These are phyloP conservation scores for Fusarium setosum DNA, from an alignment of 2,329 filamentous ascomycete species.

Conservation along the genomic window DNA sequence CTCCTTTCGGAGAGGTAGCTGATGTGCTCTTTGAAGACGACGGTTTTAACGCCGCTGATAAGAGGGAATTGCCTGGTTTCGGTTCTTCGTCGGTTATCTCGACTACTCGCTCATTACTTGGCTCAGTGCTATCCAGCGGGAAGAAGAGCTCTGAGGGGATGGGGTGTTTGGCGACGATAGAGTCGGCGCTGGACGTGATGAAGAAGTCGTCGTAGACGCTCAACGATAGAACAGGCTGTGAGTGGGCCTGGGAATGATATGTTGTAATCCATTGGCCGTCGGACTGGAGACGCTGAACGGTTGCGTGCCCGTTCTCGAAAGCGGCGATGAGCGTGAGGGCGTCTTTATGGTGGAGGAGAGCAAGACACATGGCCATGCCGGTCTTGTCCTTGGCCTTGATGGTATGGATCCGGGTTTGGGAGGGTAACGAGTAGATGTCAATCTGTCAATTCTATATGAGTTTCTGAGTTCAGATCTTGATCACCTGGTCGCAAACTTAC, in stretches of 20 bases:
- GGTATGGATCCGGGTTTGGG: slow-evolving; percentile 74
- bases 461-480: neutral
- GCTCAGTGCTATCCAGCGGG: slow-evolving; percentile 7
- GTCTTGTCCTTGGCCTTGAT: slow-evolving; percentile 62
- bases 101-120: slow-evolving; percentile 38
- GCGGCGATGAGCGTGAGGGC: slow-evolving; percentile 75
- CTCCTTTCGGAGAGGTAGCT: slow-evolving; percentile 26
- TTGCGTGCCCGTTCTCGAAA: slow-evolving; percentile 86
- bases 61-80: slow-evolving; percentile 27
- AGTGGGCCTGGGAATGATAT: slow-evolving; percentile 77
- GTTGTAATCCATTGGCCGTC: slow-evolving; percentile 59
- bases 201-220: slow-evolving; percentile 70
- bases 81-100: slow-evolving; percentile 37
- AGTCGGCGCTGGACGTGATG: slow-evolving; percentile 85
- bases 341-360: slow-evolving; percentile 63
- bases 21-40: neutral
- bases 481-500: slow-evolving; percentile 55
- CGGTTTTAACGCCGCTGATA: slow-evolving; percentile 39
- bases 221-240: slow-evolving; percentile 84
- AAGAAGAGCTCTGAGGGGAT: slow-evolving; percentile 56
- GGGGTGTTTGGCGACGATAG: slow-evolving; percentile 80
- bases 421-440: slow-evolving; percentile 86
- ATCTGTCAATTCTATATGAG: slow-evolving; percentile 57
- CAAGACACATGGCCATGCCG: slow-evolving; percentile 92
- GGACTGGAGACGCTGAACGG: slow-evolving; percentile 67